Evolutionary conservation across 768 basidiomycete species (phyloP), one percentile per base, ranked within the genome.

Genomic region (Mycena belliarum): DNA sequence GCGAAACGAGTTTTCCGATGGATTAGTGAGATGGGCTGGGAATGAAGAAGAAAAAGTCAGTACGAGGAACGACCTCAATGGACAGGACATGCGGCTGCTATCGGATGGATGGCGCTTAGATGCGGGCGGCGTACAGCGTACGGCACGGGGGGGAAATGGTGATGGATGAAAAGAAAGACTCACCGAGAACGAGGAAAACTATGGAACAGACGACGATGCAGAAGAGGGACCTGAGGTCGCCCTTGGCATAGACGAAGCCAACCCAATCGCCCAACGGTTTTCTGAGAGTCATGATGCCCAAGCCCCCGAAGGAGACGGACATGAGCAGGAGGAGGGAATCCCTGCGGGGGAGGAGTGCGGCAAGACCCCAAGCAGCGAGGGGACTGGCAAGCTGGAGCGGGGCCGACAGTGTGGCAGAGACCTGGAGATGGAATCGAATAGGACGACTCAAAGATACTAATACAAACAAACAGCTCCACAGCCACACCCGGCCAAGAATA

Each of bases 11-110:
- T 87, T 87, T 73, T 98, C 95, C 54, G 89, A 86, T 23, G 96
- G 96, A 73, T 98, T 98, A 32, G 94, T 93, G 70, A 95, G 84
- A 78, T 94, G 94, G 46, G 95, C 96, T 98, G 76, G 44, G 23
- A 47, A 46, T 16, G 23, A 32, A 41, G 55, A 55, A 33, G 55
- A 47, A 63, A 38, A 47, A 42, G 56, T 57, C 35, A 57, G 48
- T 25, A 63, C 49, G 49, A 47, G 49, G 40, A 49, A 58, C 15
- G 49, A 35, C 26, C 10, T 41, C 24, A 32, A 38, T 3, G 23
- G 33, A 14, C 45, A 50, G 26, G 52, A 32, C 26, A 15, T 18
- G 26, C 29, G 28, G 42, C 33, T 26, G 51, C 46, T 20, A 52
- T 32, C 47, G 23, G 50, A 46, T 41, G 46, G 45, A 48, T 47